Evolutionary conservation across 768 basidiomycete species (phyloP), one percentile per base, ranked within the genome.

Genomic region (Panellus pusillus): DNA sequence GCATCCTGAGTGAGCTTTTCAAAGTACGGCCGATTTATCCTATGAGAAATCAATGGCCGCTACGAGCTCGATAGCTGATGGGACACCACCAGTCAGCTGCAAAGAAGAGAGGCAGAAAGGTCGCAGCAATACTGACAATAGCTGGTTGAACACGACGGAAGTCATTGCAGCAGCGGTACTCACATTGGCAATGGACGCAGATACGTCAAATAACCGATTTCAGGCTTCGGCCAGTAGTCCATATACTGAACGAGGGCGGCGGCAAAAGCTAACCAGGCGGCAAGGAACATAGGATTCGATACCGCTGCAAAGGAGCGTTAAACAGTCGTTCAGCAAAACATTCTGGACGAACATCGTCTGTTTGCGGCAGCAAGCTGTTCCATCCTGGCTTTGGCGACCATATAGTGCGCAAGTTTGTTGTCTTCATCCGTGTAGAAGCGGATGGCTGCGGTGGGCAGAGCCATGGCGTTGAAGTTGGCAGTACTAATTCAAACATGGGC

Each of bases 361-460:
- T 92, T 92, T 17, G 89, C 90, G 9, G 74, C 71, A 4, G 86
- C 84, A 37, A 91, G 76, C 14, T 74, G 71, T 61, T 87, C 87
- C 78, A 91, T 82, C 36, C 77, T 76, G 13, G 83, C 73, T 66
- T 86, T 83, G 39, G 81, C 84, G 18, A 90, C 69, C 61, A 76
- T 74, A 67, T 89, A 90, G 44, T 74, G 79, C n/a, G 82, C 77
- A 7, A 77, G 64, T 59, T 81, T 89, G 52, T 80, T 73, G 65
- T 92, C 90, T 4, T 80, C 73, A 65, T 92, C 90, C 5, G 77
- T 82, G 0, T 35, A 35, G 32, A 71, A 67, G 42, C 89, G 84
- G 32, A 91, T 87, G 35, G 67, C 65, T 7, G 79, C 82, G 27
- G 65, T 66, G 35, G 70, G 66, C 47, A 70, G 66, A 20, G 66